phyloP scores from a whole-genome alignment of 768 basidiomycete genomes.

The Pilatotrama ljubarskyi region DNA sequence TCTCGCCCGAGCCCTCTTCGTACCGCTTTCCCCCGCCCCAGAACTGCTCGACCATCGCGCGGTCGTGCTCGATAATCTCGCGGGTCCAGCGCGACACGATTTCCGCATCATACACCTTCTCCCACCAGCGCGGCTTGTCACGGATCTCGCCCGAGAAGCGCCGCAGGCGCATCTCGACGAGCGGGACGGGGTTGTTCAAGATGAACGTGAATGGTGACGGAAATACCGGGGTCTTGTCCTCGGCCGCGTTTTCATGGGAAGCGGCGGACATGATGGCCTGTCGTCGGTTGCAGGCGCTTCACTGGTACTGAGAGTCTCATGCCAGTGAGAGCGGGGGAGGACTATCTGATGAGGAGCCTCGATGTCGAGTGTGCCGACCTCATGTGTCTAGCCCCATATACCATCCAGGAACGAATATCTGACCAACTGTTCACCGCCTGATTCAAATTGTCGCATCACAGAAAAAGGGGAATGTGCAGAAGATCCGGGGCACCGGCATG shows the following conservation, averaged over 20 bases:
- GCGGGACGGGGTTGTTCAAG: background rate
- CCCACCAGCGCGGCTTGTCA: slow-evolving; percentile 22
- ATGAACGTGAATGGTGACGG: slow-evolving; percentile 13
- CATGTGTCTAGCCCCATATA: no score
- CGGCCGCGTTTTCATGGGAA: background rate
- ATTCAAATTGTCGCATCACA: no score
- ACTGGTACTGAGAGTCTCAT: no score
- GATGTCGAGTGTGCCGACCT: no score
- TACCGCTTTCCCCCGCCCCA: slow-evolving; percentile 7
- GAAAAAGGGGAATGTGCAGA: no score
- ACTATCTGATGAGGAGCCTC: no score
- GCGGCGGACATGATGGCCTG: background rate
- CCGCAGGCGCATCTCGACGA: slow-evolving; percentile 20
- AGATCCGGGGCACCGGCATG: no score
- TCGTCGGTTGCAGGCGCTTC: background rate
- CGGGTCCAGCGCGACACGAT: slow-evolving; percentile 15
- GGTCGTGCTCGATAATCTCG: slow-evolving; percentile 19
- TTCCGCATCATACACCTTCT: slow-evolving; percentile 18
- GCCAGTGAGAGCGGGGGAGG: no score
- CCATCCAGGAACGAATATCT: no score
- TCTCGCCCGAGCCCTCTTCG: background rate
- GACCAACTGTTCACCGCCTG: no score
- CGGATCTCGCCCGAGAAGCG: slow-evolving; percentile 8
- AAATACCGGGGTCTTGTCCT: background rate
- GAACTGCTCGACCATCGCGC: background rate